Base-by-base conservation (phyloP, 331 rosid genomes). In the Telfairia occidentalis region DNA sequence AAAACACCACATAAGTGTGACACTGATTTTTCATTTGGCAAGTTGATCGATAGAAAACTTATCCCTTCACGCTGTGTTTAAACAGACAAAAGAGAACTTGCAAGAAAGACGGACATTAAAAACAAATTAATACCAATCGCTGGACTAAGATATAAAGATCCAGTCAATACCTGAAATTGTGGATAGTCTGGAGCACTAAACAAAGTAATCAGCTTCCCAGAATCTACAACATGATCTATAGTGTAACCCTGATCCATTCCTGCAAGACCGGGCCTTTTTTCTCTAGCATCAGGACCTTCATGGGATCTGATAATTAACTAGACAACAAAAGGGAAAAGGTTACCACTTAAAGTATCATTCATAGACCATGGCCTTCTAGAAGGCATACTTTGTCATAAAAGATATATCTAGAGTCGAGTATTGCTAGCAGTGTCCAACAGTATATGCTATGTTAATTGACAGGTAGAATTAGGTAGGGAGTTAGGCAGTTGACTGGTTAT, bases 171-270 rank as follows among this genome's bases (percentile, higher is more conserved):
- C 97, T 92, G 97, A 90, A 90, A 92, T 70, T 92, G 97, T 34
- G 97, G 97, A 80, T 92, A 92, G 80, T 92, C 97, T 40, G 97
- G 97, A 82, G 97, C 97, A 81, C 96, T 92, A 60, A 92, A 92
- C 71, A 92, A 29, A 45, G 97, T 92, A 76, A 92, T 85, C 78
- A 92, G 82, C 83, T 90, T 90, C 73, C 97, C 97, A 29, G 97
- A 92, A 69, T 90, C 95, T 79, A 92, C 97, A 77, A 84, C 53
- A 82, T 92, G 97, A 83, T 92, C 97, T 69, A 92, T 87, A 23
- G 97, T 90, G 83, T 92, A 92, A 2, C 97, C 97, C 75, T 85
- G 85, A 61, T 83, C 83, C 96, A 92, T 92, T 66, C 92, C 91
- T 60, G 29, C 90, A 73, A 92, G 85, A 59, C 90, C 96, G 71